Evolutionary conservation across 495 filamentous ascomycete species (phyloP), one percentile per base, ranked within the genome.

Genomic region (Aspergillus conjunctus): DNA sequence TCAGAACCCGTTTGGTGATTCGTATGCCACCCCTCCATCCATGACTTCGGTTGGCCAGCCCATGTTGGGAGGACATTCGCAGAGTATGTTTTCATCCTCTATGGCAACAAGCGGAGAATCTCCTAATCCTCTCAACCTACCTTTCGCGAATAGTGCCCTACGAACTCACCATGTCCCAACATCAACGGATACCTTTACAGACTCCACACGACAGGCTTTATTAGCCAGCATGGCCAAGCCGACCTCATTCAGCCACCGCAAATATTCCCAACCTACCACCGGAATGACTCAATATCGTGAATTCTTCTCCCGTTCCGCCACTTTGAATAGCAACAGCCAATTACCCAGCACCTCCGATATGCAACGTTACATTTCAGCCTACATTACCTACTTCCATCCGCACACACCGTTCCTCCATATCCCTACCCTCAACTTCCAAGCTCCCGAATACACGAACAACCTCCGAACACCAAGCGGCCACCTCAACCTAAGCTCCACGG

Each of bases 381-480:
- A 98, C 77, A 88, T 98, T 62, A 87, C 88, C 65, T 96, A 93
- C 70, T 96, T 96, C 66, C 95, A 97, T 68, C 94, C 95, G 3
- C 94, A 98, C 71, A 73, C 95, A 41, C 95, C 95, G 20, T 97
- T 98, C 72, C 72, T 97, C 58, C 94, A 98, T 75, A 84, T 96
- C 50, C 89, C 95, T 45, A 96, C 94, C 26, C 82, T 98, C 51
- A 89, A 92, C 37, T 97, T 98, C 77, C 91, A 97, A 69, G 83
- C 88, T 15, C 83, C 88, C 21, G 82, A 88, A 45, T 89, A 85
- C 64, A 82, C 85, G 31, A 84, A 77, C 62, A 83, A 81, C 62
- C 59, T 88, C 54, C 77, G 83, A 67, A 77, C 78, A 2, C 72
- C 79, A 5, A 80, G 78, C 57, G 79, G 80, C 32, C 79, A 87